These are phyloP conservation scores for Colletotrichum agaves DNA, from an alignment of 2,329 filamentous ascomycete species.

Conservation along the genomic window DNA sequence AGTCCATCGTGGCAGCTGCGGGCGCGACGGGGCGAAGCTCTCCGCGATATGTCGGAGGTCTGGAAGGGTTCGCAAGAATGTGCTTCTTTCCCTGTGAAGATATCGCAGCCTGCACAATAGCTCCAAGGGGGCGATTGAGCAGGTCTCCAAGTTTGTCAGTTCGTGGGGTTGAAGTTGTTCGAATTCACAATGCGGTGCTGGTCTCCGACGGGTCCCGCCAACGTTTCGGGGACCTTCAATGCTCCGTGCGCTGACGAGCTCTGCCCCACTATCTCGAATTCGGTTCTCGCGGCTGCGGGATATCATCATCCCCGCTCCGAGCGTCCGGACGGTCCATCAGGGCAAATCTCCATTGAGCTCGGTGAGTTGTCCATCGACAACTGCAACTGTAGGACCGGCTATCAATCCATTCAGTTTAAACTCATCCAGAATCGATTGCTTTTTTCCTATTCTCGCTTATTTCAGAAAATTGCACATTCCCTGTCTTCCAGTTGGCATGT, in stretches of 20 bases:
- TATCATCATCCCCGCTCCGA: too few species aligned
- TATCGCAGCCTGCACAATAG: neutral
- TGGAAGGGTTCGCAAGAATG: neutral
- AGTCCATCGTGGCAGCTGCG: constrained; percentile 57
- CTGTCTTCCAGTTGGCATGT: too few species aligned
- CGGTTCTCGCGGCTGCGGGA: too few species aligned
- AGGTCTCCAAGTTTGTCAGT: neutral
- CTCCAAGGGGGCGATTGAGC: neutral
- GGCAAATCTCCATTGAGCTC: too few species aligned
- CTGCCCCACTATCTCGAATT: constrained; percentile 4
- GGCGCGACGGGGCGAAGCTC: neutral
- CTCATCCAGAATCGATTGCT: too few species aligned
- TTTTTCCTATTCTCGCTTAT: too few species aligned
- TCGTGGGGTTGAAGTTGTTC: constrained; percentile 1
- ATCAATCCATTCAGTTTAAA: too few species aligned
- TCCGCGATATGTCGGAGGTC: neutral
- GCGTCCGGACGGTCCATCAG: too few species aligned
- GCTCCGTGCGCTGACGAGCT: constrained; percentile 12
- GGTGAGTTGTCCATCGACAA: too few species aligned
- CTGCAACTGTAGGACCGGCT: too few species aligned
- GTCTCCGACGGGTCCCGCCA: constrained; percentile 21
- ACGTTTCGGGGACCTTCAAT: neutral
- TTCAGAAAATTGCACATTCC: too few species aligned
- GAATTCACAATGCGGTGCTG: neutral
- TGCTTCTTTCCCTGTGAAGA: neutral